These are phyloP conservation scores for Podosphaera aphanis DNA, from an alignment of 2,329 filamentous ascomycete genomes.

Conservation along the genomic window DNA sequence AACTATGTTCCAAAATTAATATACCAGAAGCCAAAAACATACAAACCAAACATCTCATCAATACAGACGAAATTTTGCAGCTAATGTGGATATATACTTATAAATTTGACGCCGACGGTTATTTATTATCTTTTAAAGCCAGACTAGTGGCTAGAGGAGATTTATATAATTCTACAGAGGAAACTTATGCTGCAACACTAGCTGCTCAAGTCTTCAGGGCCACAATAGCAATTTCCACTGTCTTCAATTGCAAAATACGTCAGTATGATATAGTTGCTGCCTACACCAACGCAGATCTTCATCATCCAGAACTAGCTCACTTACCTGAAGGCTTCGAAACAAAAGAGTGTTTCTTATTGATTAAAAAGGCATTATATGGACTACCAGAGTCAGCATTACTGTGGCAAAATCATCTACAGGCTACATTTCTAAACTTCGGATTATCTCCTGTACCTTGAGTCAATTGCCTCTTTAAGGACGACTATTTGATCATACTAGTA, in stretches of 20 bases:
- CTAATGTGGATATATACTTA: neutral
- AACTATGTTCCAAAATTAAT: too few species aligned
- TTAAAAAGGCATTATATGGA: neutral
- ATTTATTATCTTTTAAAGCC: neutral
- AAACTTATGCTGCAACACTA: neutral
- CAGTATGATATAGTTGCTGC: neutral
- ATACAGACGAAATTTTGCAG: neutral
- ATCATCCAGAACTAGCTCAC: neutral
- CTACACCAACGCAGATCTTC: neutral
- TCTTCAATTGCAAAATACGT: neutral
- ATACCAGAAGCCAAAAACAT: too few species aligned
- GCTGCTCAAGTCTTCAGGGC: neutral
- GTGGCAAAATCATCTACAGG: neutral
- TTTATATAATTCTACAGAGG: neutral
- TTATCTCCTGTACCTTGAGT: neutral
- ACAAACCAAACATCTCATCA: too few species aligned
- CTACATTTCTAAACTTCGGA: neutral
- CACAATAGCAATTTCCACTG: neutral
- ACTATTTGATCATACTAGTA: neutral
- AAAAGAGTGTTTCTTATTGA: neutral
- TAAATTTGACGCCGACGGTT: neutral
- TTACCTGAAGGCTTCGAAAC: neutral
- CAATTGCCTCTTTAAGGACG: conserved; percentile 1
- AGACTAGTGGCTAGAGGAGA: neutral
- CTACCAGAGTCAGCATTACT: neutral